Base-by-base conservation (phyloP, 192 early-diverging fungal species). In the Obelidium mucronatum region DNA sequence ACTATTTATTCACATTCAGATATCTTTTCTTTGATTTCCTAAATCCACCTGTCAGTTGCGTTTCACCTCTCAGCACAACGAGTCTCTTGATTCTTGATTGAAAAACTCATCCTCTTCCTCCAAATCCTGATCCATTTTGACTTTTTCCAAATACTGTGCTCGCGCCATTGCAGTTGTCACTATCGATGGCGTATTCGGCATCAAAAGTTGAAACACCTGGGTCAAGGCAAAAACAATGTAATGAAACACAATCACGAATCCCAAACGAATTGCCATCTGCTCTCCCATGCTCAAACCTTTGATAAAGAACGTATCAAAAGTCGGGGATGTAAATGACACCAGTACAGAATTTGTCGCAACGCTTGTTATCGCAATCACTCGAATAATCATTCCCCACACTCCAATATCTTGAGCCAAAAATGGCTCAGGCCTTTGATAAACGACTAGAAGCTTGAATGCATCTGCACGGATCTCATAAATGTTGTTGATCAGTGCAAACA, bases 401-500 rank as follows among this genome's bases (percentile, higher is more conserved):
- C 76, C 76, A 44, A 77, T 77, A 48, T 77, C 76, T 40, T 77
- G 66, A 8, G 76, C 76, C 15, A 68, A 66, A 39, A 68, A 58
- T 1, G 76, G 76, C 30, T 70, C 42, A 24, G 76, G 76, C 26
- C 76, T 24, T 48, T 77, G 76, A 42, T 67, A 68, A 5, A 77
- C 67, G 28, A 28, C 24, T 37, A 77, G 66, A 19, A 70, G 40
- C 37, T 77, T 77, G 40, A 61, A 77, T 13, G 76, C 76, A 36
- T 77, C 76, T 31, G 76, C 63, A 3, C 89, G 83, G 26, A 92
- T 81, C 75, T 91, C 91, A 31, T 89, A 67, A n/a, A 82, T 28
- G 59, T 92, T 92, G 78, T 90, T 89, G 8, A 92, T 2, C 65
- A 87, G 79, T 30, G 91, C 90, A 81, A 94, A 87, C 33, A 90